These are phyloP conservation scores for Ramaria sp. DNA, from an alignment of 768 basidiomycete genomes.

Conservation along the genomic window DNA sequence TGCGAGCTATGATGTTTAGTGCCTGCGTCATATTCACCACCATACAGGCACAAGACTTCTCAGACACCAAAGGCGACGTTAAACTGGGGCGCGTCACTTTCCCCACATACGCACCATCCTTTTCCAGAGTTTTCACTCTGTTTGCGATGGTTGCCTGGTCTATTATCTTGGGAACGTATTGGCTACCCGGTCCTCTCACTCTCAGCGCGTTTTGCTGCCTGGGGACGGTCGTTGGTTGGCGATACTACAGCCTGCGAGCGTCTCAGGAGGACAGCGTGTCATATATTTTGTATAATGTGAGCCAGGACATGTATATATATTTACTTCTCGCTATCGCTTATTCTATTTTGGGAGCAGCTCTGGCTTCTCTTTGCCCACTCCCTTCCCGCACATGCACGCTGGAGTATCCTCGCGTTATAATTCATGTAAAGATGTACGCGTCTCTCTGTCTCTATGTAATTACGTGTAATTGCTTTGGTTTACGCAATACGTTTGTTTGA, in stretches of 20 bases:
- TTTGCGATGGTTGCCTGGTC: constrained; percentile 16
- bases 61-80: constrained; percentile 17
- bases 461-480: too few species aligned
- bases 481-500: too few species aligned
- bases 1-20: constrained; percentile 14
- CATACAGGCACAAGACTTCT: constrained; percentile 18
- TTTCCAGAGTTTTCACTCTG: constrained; percentile 15
- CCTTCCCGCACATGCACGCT: background rate
- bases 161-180: constrained; percentile 13
- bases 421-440: too few species aligned
- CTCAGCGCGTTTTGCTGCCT: background rate
- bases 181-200: constrained; percentile 13
- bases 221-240: constrained; percentile 14
- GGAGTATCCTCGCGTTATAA: background rate
- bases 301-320: constrained; percentile 9
- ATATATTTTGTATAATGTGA: constrained; percentile 17
- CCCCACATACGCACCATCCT: constrained; percentile 15
- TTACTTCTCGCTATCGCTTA: background rate
- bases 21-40: constrained; percentile 17
- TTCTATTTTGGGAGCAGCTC: background rate
- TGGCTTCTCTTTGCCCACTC: background rate
- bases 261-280: constrained; percentile 13
- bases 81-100: constrained; percentile 15
- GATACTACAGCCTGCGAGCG: constrained; percentile 14
- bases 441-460: too few species aligned